Evolutionary conservation across 2,329 filamentous ascomycete species (phyloP), one percentile per base, ranked within the genome.

Genomic region (Botrytis hyacinthi): DNA sequence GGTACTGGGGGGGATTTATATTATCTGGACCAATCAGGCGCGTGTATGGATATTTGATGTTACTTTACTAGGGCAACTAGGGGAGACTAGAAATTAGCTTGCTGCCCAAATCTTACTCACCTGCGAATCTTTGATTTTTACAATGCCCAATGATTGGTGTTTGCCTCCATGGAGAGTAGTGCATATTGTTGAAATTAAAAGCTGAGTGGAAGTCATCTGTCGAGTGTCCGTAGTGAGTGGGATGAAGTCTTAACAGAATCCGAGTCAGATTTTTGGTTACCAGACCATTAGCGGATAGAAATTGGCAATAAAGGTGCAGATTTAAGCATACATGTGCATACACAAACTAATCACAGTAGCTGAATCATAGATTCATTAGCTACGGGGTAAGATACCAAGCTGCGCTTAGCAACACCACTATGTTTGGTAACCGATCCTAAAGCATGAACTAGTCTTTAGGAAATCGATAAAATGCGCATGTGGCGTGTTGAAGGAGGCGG

Each of bases 61-160:
- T 62, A 40, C 60, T 61, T 61, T 40, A 61, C 59, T 37, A 40
- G 59, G 35, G 35, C 26, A 42, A 62, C 60, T 62, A 42, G 60
- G 35, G 59, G 59, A 61, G 14, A 61, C 59, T 61, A 40, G 59
- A 61, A 40, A 61, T 61, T 40, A 61, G 59, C 59, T 61, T 61
- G 59, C 32, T 61, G 59, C 59, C 35, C 59, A 61, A 61, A 61
- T 61, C 59, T 40, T n/a, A 61, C 59, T 61, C 22, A 40, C 35
- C 26, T 61, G 22, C 48, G 14, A 40, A 26, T n/a, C 59, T 37
- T 61, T 61, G 35, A 37, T 61, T 37, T 61, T 61, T 40, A 8
- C 8, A 37, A 26, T 61, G 59, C 59, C 59, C 35, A 61, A 61
- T 37, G 35, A 61, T 37, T 61, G 59, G 35, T 37, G 12, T 14